phyloP scores from a whole-genome alignment of 305 asterid species.

The Rubia balearica region DNA sequence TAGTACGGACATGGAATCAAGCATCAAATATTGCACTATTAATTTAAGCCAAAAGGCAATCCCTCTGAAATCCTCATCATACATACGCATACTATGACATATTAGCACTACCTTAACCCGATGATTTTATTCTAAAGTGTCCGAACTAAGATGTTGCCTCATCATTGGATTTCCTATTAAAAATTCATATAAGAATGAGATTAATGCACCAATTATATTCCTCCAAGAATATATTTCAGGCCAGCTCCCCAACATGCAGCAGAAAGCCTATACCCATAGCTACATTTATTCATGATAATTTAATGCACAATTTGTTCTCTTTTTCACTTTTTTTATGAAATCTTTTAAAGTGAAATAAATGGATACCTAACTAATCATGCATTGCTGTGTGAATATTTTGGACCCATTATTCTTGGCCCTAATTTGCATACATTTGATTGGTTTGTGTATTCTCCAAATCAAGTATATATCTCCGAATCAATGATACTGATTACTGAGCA shows the following conservation, averaged over 20 bases:
- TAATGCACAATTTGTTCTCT: conserved; percentile 10
- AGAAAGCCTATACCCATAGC: conserved; percentile 4
- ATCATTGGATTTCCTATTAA: conserved; percentile 14
- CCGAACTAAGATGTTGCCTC: conserved; percentile 7
- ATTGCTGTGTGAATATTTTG: conserved; percentile 8
- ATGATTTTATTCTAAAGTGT: conserved; percentile 11
- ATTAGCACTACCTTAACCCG: conserved; percentile 2
- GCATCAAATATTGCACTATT: neutral
- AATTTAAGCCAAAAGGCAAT: conserved; percentile 3
- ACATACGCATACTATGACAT: conserved; percentile 6
- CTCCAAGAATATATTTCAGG: conserved; percentile 7
- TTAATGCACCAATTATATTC: conserved; percentile 13
- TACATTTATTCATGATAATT: neutral
- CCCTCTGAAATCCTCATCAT: neutral
- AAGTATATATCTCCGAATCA: neutral
- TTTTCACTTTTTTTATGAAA: conserved; percentile 18
- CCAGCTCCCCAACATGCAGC: conserved; percentile 27
- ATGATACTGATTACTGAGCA: neutral
- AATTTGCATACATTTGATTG: neutral
- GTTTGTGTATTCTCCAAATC: neutral
- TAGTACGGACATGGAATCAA: conserved; percentile 10
- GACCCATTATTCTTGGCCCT: neutral
- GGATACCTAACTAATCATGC: conserved; percentile 15
- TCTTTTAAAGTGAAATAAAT: conserved; percentile 15
- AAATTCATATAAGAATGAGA: neutral